A percentile compares a stretch with the other conserved stretches of the same genome.
phyloP scores from a whole-genome alignment of 2,329 filamentous ascomycete genomes.

The Byssoonygena ceratinophila region DNA sequence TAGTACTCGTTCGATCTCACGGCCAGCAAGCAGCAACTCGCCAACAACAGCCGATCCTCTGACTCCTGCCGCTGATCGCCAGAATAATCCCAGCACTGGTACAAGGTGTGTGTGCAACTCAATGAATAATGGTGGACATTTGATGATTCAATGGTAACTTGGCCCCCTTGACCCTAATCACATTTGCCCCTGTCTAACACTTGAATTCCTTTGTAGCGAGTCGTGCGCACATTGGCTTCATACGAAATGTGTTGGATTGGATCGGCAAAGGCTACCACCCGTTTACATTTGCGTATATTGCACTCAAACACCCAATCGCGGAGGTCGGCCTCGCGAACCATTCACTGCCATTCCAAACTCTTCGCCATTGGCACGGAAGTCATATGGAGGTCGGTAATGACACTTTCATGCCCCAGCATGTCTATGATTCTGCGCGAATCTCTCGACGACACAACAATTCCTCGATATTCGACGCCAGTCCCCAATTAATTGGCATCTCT shows the following conservation, averaged over 20 bases:
- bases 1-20: constrained; percentile 29
- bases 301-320: constrained; percentile 28
- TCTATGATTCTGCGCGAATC: neutral
- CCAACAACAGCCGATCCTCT: constrained; percentile 43
- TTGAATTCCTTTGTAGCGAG: constrained; percentile 34
- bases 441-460: neutral
- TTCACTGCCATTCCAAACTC: constrained; percentile 14
- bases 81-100: constrained; percentile 42
- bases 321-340: constrained; percentile 21
- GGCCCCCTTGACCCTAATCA: neutral
- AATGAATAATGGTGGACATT: constrained; percentile 43
- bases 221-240: constrained; percentile 55
- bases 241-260: constrained; percentile 47
- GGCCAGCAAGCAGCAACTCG: constrained; percentile 35
- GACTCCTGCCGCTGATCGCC: constrained; percentile 45
- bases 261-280: constrained; percentile 37
- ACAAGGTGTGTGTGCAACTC: constrained; percentile 51
- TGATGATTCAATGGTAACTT: constrained; percentile 50
- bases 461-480: neutral
- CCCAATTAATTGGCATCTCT: neutral
- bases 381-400: constrained; percentile 16
- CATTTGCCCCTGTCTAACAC: neutral
- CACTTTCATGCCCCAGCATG: neutral
- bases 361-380: constrained; percentile 23
- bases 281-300: constrained; percentile 45